phyloP scores from a whole-genome alignment of 306 rosid genomes.

The Gillenia trifoliata region DNA sequence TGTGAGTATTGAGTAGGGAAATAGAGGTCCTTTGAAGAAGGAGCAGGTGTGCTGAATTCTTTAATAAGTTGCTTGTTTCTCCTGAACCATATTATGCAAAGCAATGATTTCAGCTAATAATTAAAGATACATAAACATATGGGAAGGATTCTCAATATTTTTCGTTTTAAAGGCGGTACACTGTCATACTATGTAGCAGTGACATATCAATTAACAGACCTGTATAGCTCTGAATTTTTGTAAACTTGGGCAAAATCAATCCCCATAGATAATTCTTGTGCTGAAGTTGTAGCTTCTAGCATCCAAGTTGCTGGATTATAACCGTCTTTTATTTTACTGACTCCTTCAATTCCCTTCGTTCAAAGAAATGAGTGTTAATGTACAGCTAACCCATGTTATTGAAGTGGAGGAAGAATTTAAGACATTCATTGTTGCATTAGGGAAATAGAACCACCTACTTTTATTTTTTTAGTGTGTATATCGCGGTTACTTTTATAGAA shows the following conservation, averaged over 20 bases:
- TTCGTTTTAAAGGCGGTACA: background rate
- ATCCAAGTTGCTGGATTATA: conserved; percentile 56
- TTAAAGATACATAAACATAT: background rate
- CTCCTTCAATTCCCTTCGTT: conserved; percentile 34
- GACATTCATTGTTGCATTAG: background rate
- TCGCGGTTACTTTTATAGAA: too few relatives aligned
- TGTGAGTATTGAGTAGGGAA: conserved; percentile 46
- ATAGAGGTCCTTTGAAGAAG: conserved; percentile 49
- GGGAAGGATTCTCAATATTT: background rate
- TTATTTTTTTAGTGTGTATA: too few relatives aligned
- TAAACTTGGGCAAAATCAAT: conserved; percentile 35
- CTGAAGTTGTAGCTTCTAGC: conserved; percentile 43
- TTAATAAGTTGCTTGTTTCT: conserved; percentile 48
- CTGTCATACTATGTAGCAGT: background rate
- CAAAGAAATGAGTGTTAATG: background rate
- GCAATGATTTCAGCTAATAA: background rate
- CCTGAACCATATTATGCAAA: conserved; percentile 28
- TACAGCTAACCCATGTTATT: background rate
- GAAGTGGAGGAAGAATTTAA: background rate
- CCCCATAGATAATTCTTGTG: conserved; percentile 35
- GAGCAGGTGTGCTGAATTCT: conserved; percentile 49
- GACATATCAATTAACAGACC: conserved; percentile 15
- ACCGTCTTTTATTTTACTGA: conserved; percentile 29
- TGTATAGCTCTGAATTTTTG: conserved; percentile 35
- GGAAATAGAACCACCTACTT: background rate